Percentiles rank a stretch among this genome's conserved stretches.
Evolutionary conservation across 306 rosid species (phyloP).

Genomic region (Herpetospermum pedunculosum): DNA sequence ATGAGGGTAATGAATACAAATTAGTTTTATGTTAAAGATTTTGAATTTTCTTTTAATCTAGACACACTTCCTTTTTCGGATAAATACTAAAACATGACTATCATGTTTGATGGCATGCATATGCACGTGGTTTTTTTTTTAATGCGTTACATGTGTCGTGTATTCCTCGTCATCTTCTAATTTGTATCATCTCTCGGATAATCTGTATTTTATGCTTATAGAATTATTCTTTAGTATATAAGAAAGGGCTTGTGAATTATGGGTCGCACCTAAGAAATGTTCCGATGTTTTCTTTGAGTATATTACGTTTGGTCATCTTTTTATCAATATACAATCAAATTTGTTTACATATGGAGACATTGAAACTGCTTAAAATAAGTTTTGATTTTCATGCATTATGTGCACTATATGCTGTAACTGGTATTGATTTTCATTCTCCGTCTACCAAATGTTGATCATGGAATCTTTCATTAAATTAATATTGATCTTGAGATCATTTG

Average conservation of each 20-base stretch:
- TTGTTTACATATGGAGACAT: neutral
- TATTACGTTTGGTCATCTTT: neutral
- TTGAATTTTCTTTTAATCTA: neutral
- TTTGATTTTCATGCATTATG: slow-evolving; percentile 48
- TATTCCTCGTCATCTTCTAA: neutral
- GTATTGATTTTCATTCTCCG: slow-evolving; percentile 29
- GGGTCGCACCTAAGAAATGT: neutral
- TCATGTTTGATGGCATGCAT: too few relatives aligned
- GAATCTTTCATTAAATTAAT: neutral
- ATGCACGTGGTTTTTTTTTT: neutral
- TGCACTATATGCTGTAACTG: slow-evolving; percentile 74
- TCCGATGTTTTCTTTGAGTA: neutral
- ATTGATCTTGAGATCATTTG: neutral
- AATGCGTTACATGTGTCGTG: neutral
- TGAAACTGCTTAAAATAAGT: slow-evolving; percentile 5
- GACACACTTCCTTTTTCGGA: neutral
- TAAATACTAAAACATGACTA: neutral
- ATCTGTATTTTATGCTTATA: neutral
- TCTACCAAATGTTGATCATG: neutral
- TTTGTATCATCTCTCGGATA: neutral
- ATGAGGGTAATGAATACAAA: neutral
- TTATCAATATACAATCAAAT: neutral
- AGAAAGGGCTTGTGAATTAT: neutral
- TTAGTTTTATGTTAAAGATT: neutral
- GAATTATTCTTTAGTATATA: neutral